Evolutionary conservation across 2,329 filamentous ascomycete species (phyloP), one percentile per base, ranked within the genome.

Genomic region (Tricladium varicosporioides): DNA sequence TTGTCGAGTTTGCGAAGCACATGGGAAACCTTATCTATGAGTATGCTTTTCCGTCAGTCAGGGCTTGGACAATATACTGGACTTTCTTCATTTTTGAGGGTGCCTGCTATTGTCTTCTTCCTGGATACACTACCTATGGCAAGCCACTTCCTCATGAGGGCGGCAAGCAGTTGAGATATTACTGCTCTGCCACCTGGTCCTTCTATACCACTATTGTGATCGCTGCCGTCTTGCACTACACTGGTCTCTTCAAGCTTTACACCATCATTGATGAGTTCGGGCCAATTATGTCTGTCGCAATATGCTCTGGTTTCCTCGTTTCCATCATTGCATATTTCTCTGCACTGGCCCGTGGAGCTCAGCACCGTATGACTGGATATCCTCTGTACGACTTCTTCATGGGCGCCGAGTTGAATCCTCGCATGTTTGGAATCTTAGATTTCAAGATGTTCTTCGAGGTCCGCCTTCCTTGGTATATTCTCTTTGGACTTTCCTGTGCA

Each of bases 361-460:
- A 94, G 70, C 92, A 97, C 74, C 89, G 93, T 62, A 97, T 97
- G 92, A 96, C 91, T 5, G 90, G 89, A 42, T 81, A 85, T 66
- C 82, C 80, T 47, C 76, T 94, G 67, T 93, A 94, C 72, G 91
- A 95, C 76, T 94, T 94, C 75, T 95, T 94, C 79, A 92, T 94
- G 84, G 91, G 91, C 53, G 88, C 89, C 11, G 91, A 95, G 76
- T 79, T 95, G 54, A 94, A 95, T 76, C 91, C 91, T 4, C 82
- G 91, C 64, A 83, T 97, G 79, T 93, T 92, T 70, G 87, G 86
- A 55, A 86, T 91, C 65, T 76, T 95, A 51, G 91, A 95, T 74
- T 91, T 94, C 77, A 95, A 95, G 77, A 94, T 95, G 91, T 96
- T 96, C 76, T 94, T 91, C 69, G 92, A 96, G 73, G 91, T 96